Evolutionary conservation across 2,329 filamentous ascomycete genomes (phyloP).

Genomic region (Chaetomium globosum): DNA sequence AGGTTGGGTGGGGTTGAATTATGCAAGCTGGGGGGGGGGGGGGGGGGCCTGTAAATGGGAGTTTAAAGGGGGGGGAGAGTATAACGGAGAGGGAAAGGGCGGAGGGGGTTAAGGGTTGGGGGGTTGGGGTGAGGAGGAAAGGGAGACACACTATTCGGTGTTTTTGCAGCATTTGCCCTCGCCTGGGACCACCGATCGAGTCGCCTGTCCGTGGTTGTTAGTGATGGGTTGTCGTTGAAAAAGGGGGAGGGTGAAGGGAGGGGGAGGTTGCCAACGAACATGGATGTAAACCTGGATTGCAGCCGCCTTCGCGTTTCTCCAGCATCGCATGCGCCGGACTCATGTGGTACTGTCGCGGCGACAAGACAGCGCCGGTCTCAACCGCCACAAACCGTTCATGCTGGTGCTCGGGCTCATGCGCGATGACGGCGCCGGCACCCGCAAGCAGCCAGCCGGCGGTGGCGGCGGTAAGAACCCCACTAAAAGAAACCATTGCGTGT

Average conservation of each 20-base stretch:
- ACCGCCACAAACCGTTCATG: conserved; percentile 31
- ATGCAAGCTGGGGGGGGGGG: conserved; percentile 40
- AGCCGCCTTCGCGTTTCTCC: conserved; percentile 28
- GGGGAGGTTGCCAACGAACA: conserved; percentile 24
- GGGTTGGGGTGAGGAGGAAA: not conserved
- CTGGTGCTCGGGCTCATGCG: conserved; percentile 20
- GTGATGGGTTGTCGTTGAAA: not conserved
- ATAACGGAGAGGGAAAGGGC: no score
- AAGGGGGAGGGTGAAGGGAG: not conserved
- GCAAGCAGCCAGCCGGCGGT: conserved; percentile 28
- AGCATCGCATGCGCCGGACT: conserved; percentile 25
- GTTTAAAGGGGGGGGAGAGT: not conserved
- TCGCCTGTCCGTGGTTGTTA: conserved; percentile 24
- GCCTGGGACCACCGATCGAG: conserved; percentile 30
- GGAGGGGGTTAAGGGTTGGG: not conserved
- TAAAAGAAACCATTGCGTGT: conserved; percentile 22
- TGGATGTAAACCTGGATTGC: conserved; percentile 27
- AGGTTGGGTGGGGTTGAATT: conserved; percentile 35
- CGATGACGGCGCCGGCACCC: conserved; percentile 17
- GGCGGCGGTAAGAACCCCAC: conserved; percentile 17
- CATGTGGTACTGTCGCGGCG: conserved; percentile 30
- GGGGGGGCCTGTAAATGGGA: not conserved
- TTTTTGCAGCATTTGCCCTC: conserved; percentile 31
- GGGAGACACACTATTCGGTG: conserved; percentile 31
- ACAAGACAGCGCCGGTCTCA: conserved; percentile 32